phyloP scores from a whole-genome alignment of 2,329 filamentous ascomycete genomes.

The Albophoma yamanashiensis region DNA sequence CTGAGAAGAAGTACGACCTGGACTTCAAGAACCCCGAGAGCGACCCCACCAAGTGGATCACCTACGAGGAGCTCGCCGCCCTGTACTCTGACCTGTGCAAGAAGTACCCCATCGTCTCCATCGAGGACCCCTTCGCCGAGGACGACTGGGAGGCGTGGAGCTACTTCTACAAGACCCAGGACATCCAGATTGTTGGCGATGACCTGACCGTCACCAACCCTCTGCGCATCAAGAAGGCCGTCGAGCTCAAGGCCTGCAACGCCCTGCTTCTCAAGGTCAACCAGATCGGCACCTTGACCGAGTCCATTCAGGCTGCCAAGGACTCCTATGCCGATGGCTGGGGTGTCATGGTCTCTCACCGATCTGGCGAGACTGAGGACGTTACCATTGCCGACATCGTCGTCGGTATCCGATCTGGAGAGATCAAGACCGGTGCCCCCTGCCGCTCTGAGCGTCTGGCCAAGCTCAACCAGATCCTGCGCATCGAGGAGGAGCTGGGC shows the following conservation, averaged over 20 bases:
- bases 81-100: constrained; percentile 77
- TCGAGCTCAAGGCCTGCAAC: constrained; percentile 98
- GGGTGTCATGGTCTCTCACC: constrained; percentile 99
- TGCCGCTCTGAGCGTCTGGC: constrained; percentile 94
- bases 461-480: constrained; percentile 99
- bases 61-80: constrained; percentile 91
- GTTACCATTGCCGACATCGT: constrained; percentile 98
- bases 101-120: constrained; percentile 98
- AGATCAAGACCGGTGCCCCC: constrained; percentile 99
- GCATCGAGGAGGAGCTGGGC: constrained; percentile 98
- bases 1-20: constrained; percentile 98
- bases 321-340: constrained; percentile 92
- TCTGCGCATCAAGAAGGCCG: constrained; percentile 97
- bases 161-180: constrained; percentile 99
- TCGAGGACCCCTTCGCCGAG: constrained; percentile 98
- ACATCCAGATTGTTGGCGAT: constrained; percentile 98
- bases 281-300: constrained; percentile 97
- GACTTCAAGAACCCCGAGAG: constrained; percentile 99
- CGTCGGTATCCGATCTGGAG: constrained; percentile 88
- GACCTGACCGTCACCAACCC: constrained; percentile 99
- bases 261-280: constrained; percentile 98
- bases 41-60: constrained; percentile 95
- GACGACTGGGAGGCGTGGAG: constrained; percentile 99
- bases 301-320: constrained; percentile 98
- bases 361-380: constrained; percentile 98